phyloP scores from a whole-genome alignment of 1,139 yeast genomes.

The Debaryomycetaceae sp. region DNA sequence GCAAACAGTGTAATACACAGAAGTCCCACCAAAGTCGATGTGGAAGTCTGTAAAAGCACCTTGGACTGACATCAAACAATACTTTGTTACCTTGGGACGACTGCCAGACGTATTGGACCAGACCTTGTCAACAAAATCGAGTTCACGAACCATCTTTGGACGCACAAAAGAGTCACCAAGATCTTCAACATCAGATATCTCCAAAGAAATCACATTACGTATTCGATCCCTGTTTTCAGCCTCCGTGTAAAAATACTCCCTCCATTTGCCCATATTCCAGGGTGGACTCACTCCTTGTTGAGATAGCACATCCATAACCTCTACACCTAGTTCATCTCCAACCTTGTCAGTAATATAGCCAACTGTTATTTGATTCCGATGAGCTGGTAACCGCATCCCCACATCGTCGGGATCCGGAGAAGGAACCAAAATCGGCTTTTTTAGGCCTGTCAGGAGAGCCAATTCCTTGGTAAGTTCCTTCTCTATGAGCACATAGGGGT shows the following conservation, averaged over 20 bases:
- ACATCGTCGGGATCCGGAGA: slow-evolving; percentile 22
- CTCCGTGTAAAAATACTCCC: slow-evolving; percentile 59
- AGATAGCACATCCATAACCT: slow-evolving; percentile 87
- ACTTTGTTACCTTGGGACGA: slow-evolving; percentile 74
- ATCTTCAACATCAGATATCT: slow-evolving; percentile 56
- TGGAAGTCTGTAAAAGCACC: slow-evolving; percentile 88
- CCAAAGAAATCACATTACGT: slow-evolving; percentile 78
- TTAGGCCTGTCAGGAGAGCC: slow-evolving; percentile 23
- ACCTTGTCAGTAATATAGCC: slow-evolving; percentile 55
- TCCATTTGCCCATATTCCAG: slow-evolving; percentile 77
- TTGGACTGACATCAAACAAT: slow-evolving; percentile 81
- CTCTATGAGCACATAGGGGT: slow-evolving; percentile 14
- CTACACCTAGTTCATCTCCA: slow-evolving; percentile 64
- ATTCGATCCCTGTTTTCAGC: slow-evolving; percentile 56
- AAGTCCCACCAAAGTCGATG: slow-evolving; percentile 88
- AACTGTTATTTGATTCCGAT: slow-evolving; percentile 43
- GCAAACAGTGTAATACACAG: slow-evolving; percentile 82
- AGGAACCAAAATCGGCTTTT: slow-evolving; percentile 33
- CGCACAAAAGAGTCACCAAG: slow-evolving; percentile 53
- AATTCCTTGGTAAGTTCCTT: slow-evolving; percentile 34
- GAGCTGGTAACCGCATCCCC: slow-evolving; percentile 39
- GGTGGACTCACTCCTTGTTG: slow-evolving; percentile 61
- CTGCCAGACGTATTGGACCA: slow-evolving; percentile 44
- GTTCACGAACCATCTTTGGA: slow-evolving; percentile 62
- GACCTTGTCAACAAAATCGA: slow-evolving; percentile 68